phyloP scores from a whole-genome alignment of 1,284 basidiomycete genomes.

The Moesziomyces parantarcticus region DNA sequence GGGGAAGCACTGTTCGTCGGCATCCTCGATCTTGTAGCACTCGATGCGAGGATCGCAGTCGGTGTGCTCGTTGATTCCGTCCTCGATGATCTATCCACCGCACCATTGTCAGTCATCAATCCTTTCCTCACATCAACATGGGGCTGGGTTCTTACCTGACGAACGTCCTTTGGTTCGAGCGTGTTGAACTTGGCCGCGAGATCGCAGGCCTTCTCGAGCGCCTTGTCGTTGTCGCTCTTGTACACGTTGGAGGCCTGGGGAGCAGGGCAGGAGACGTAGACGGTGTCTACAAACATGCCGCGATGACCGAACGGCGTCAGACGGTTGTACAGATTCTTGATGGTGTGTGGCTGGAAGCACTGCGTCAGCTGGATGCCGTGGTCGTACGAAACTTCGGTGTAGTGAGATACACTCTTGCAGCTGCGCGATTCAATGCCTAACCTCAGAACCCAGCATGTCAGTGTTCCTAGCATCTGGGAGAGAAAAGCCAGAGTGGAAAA shows the following conservation, averaged over 20 bases:
- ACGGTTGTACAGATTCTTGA: conserved; percentile 2
- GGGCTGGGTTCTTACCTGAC: neutral
- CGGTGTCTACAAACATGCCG: conserved; percentile 9
- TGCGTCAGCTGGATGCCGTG: neutral
- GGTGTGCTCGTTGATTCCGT: conserved; percentile 5
- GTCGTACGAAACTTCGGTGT: neutral
- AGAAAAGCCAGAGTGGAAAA: no score
- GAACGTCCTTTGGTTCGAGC: neutral
- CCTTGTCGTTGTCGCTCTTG: neutral
- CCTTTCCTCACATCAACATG: neutral
- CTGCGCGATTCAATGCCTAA: conserved; percentile 1
- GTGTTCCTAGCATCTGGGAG: no score
- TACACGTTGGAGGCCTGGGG: no score
- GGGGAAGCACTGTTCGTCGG: conserved; percentile 18
- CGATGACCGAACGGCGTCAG: neutral
- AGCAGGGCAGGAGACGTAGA: conserved; percentile 4
- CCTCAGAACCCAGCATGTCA: no score
- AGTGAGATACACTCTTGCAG: conserved; percentile 1
- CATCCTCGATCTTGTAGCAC: conserved; percentile 7
- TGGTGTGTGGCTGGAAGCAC: neutral
- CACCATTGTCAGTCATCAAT: neutral
- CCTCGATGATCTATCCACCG: conserved; percentile 1
- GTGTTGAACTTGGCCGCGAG: no score
- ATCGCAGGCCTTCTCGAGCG: neutral
- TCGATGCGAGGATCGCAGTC: conserved; percentile 10